Evolutionary conservation across 148 eudicot species (phyloP).

Genomic region (Amaranthus cruentus): DNA sequence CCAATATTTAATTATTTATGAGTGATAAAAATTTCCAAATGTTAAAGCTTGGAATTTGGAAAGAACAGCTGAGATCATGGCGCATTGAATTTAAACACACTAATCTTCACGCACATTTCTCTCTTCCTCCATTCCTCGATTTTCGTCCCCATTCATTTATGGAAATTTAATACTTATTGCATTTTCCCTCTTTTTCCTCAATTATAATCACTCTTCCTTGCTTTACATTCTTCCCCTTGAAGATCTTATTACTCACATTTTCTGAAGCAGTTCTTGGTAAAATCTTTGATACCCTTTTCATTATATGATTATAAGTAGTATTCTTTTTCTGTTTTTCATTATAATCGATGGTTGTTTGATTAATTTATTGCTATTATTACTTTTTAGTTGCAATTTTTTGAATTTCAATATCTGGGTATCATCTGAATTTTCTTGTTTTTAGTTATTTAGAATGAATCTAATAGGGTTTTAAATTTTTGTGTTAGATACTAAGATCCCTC

Average conservation of each 20-base stretch:
- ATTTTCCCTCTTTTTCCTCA: neutral
- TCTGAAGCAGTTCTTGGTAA: conserved; percentile 2
- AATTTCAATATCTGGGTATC: neutral
- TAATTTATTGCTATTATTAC: neutral
- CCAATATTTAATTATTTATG: neutral
- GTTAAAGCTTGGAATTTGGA: neutral
- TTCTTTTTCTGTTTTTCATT: too few species aligned
- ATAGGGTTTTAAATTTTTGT: neutral
- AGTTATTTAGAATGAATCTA: neutral
- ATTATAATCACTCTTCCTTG: neutral
- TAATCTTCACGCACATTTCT: conserved; percentile 5
- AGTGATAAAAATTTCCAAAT: neutral
- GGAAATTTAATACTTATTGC: too few species aligned
- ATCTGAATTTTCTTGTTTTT: neutral
- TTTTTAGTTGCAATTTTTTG: neutral
- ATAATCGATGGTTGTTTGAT: too few species aligned
- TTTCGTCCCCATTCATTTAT: conserved; percentile 6
- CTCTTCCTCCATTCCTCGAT: neutral
- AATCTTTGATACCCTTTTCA: neutral
- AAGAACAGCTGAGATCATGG: neutral
- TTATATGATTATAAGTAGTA: neutral
- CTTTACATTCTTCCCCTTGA: neutral
- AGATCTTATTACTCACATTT: neutral
- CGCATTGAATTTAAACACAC: conserved; percentile 12
- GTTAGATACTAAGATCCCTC: neutral